Percentiles rank a stretch among this genome's conserved stretches.
Evolutionary conservation across 2,329 filamentous ascomycete species (phyloP).

Genomic region (Herpotrichia juniperi): DNA sequence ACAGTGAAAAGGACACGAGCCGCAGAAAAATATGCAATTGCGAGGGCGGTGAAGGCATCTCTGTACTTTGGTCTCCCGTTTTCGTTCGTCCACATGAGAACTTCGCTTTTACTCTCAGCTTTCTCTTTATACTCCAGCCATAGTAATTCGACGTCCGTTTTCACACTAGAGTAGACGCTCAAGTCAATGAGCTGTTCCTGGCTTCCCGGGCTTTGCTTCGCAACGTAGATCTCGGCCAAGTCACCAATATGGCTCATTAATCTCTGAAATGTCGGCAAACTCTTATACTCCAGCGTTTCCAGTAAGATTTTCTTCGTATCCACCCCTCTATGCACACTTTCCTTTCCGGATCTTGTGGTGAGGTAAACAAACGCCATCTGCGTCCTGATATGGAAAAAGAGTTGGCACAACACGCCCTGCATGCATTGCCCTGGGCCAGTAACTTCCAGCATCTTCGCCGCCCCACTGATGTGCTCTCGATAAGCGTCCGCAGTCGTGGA

Average conservation of each 20-base stretch:
- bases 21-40: slow-evolving; percentile 27
- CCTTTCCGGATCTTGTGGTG: slow-evolving; percentile 7
- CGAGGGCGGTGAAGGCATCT: slow-evolving; percentile 32
- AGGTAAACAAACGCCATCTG: slow-evolving; percentile 21
- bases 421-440: slow-evolving; percentile 32
- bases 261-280: slow-evolving; percentile 31
- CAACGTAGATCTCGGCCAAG: slow-evolving; percentile 22
- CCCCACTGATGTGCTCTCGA: slow-evolving; percentile 36
- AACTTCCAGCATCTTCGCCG: slow-evolving; percentile 32
- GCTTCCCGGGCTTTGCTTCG: not conserved
- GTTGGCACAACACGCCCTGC: slow-evolving; percentile 33
- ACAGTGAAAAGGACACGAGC: slow-evolving; percentile 25
- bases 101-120: slow-evolving; percentile 9
- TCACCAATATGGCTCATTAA: slow-evolving; percentile 27
- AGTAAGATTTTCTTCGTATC: slow-evolving; percentile 20
- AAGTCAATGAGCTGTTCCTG: slow-evolving; percentile 13
- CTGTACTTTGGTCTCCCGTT: slow-evolving; percentile 15
- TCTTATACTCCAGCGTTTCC: slow-evolving; percentile 26
- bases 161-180: slow-evolving; percentile 13
- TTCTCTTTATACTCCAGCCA: slow-evolving; percentile 25
- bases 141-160: slow-evolving; percentile 19
- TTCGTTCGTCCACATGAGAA: slow-evolving; percentile 7
- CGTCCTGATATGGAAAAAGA: slow-evolving; percentile 38
- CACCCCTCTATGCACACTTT: too few relatives aligned
- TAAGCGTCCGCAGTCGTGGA: slow-evolving; percentile 35